Evolutionary conservation across 2,329 filamentous ascomycete species (phyloP).

Genomic region (Cladosporium sp.): DNA sequence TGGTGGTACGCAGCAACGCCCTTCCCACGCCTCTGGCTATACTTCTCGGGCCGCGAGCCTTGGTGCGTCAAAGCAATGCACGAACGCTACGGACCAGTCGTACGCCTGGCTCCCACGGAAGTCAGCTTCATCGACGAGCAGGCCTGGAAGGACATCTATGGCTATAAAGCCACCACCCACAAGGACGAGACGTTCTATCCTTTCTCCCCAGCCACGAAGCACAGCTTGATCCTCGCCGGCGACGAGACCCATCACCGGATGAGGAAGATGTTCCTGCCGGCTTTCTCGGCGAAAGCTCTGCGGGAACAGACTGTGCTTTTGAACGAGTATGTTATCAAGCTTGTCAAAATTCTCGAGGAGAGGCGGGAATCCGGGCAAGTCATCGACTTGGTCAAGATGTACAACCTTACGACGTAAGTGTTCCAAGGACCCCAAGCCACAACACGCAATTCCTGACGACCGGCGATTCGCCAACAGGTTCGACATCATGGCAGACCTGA

Average conservation of each 20-base stretch:
- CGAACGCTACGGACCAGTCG: constrained; percentile 46
- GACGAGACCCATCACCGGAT: constrained; percentile 42
- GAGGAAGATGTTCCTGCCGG: constrained; percentile 33
- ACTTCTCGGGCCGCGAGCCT: constrained; percentile 15
- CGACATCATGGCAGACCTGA: constrained; percentile 35
- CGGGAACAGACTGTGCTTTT: constrained; percentile 41
- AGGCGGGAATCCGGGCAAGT: not conserved
- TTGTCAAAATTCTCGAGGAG: constrained; percentile 24
- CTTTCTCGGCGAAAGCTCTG: constrained; percentile 34
- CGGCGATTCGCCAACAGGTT: constrained; percentile 14
- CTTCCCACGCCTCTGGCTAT: constrained; percentile 9
- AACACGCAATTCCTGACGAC: not conserved
- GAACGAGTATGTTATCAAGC: constrained; percentile 42
- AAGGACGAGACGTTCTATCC: constrained; percentile 31
- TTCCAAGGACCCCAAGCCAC: not conserved
- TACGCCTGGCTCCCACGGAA: constrained; percentile 51
- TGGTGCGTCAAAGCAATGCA: constrained; percentile 33
- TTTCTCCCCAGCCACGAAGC: not conserved
- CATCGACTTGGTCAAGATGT: not conserved
- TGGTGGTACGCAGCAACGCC: constrained; percentile 1
- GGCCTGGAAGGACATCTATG: constrained; percentile 48
- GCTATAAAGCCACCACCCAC: constrained; percentile 27
- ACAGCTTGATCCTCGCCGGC: constrained; percentile 34
- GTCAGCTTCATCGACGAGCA: constrained; percentile 45
- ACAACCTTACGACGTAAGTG: not conserved